These are phyloP conservation scores for Penicillium odoratum DNA, from an alignment of 495 filamentous ascomycete species.

Conservation along the genomic window DNA sequence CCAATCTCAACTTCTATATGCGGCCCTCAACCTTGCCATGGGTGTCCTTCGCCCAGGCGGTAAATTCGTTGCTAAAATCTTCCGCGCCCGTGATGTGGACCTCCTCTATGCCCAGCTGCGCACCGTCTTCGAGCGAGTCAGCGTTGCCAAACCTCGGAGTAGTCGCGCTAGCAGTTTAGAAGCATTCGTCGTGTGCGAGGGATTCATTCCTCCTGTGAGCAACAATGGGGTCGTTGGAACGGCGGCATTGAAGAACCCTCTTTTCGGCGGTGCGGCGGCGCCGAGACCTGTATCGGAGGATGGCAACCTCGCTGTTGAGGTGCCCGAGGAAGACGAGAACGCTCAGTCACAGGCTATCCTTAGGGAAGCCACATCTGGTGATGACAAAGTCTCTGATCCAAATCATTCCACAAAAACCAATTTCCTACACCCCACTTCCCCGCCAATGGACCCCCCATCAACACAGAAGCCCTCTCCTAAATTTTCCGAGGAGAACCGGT, in stretches of 20 bases:
- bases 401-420: conserved; percentile 26
- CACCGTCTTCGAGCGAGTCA: conserved; percentile 82
- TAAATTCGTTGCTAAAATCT: conserved; percentile 97
- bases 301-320: conserved; percentile 62
- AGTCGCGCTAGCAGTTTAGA: conserved; percentile 93
- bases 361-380: not conserved
- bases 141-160: conserved; percentile 89
- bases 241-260: conserved; percentile 46
- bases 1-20: conserved; percentile 90
- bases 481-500: conserved; percentile 53
- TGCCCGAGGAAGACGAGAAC: conserved; percentile 52
- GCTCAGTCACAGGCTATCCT: conserved; percentile 21
- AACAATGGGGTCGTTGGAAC: conserved; percentile 35
- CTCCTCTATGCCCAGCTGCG: conserved; percentile 89
- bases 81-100: conserved; percentile 89
- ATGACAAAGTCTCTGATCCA: conserved; percentile 2
- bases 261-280: conserved; percentile 43
- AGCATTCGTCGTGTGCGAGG: conserved; percentile 93
- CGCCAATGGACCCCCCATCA: conserved; percentile 20
- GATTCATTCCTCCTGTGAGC: conserved; percentile 61
- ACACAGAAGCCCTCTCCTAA: conserved; percentile 30
- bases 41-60: conserved; percentile 90
- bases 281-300: conserved; percentile 43
- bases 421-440: conserved; percentile 31
- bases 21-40: conserved; percentile 86